These are phyloP conservation scores for Kwoniella europaea DNA, from an alignment of 768 basidiomycete species.

Conservation along the genomic window DNA sequence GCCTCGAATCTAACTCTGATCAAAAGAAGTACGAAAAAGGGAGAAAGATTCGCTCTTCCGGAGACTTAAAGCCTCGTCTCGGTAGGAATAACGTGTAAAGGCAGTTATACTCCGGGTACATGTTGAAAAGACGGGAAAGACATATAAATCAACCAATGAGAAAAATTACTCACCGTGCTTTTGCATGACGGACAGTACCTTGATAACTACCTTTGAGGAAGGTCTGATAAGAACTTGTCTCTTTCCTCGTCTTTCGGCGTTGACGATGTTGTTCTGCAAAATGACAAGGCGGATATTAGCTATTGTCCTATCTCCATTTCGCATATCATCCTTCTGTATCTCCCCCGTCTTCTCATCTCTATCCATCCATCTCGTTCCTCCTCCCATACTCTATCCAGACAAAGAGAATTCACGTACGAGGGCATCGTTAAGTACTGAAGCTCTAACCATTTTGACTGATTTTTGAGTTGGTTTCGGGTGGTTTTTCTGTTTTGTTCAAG, in stretches of 20 bases:
- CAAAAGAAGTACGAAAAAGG: slow-evolving; percentile 6
- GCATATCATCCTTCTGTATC: not conserved
- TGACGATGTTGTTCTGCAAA: slow-evolving; percentile 88
- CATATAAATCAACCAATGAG: not conserved
- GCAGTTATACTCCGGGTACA: slow-evolving; percentile 58
- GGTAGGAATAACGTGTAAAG: slow-evolving; percentile 53
- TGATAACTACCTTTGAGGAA: slow-evolving; percentile 96
- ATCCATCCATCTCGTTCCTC: not conserved
- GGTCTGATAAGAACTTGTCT: slow-evolving; percentile 98
- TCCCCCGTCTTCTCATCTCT: not conserved
- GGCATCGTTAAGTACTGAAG: slow-evolving; percentile 60
- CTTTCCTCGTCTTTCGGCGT: slow-evolving; percentile 99
- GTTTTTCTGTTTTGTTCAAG: slow-evolving; percentile 13
- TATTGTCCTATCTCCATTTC: not conserved
- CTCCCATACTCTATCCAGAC: not conserved
- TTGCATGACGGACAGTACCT: slow-evolving; percentile 98
- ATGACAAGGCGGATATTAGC: no score
- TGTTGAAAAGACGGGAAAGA: slow-evolving; percentile 5
- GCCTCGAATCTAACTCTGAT: slow-evolving; percentile 34
- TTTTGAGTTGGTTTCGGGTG: slow-evolving; percentile 26
- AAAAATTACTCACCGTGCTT: slow-evolving; percentile 77
- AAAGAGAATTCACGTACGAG: slow-evolving; percentile 42
- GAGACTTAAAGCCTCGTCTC: slow-evolving; percentile 60
- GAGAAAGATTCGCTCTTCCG: slow-evolving; percentile 50
- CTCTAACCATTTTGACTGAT: slow-evolving; percentile 61